phyloP scores from a whole-genome alignment of 371 early-diverging fungal species.

The Coemansia sp. region DNA sequence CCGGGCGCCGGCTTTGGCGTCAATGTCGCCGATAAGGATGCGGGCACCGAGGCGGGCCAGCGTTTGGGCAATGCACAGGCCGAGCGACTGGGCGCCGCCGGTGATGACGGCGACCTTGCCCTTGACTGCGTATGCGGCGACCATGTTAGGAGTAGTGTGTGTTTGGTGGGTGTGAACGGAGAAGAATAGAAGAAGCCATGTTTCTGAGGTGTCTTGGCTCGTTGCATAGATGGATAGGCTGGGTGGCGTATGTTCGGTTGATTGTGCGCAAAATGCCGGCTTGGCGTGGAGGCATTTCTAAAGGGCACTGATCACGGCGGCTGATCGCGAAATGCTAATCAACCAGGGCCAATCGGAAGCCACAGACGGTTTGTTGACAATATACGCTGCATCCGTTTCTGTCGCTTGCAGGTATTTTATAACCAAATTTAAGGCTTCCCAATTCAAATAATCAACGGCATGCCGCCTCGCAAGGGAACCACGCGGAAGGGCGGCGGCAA shows the following conservation, averaged over 20 bases:
- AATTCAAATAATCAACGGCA: background rate
- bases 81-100: constrained; percentile 27
- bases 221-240: no score
- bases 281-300: no score
- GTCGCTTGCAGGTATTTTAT: background rate
- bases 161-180: background rate
- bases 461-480: constrained; percentile 13
- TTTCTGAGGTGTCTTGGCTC: background rate
- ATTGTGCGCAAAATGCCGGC: no score
- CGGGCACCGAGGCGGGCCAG: constrained; percentile 19
- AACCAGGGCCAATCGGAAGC: background rate
- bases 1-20: background rate
- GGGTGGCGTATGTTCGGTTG: no score
- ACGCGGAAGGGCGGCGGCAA: background rate
- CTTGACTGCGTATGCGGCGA: constrained; percentile 6
- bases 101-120: constrained; percentile 37
- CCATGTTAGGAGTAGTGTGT: constrained; percentile 4
- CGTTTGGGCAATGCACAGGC: constrained; percentile 12
- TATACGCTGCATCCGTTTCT: background rate
- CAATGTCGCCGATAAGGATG: constrained; percentile 24
- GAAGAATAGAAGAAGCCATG: background rate
- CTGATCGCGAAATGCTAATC: background rate
- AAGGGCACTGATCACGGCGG: background rate
- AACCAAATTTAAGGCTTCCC: background rate
- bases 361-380: no score